These are phyloP conservation scores for Phalaenopsis aphrodite DNA, from an alignment of 106 monocot species.

Conservation along the genomic window DNA sequence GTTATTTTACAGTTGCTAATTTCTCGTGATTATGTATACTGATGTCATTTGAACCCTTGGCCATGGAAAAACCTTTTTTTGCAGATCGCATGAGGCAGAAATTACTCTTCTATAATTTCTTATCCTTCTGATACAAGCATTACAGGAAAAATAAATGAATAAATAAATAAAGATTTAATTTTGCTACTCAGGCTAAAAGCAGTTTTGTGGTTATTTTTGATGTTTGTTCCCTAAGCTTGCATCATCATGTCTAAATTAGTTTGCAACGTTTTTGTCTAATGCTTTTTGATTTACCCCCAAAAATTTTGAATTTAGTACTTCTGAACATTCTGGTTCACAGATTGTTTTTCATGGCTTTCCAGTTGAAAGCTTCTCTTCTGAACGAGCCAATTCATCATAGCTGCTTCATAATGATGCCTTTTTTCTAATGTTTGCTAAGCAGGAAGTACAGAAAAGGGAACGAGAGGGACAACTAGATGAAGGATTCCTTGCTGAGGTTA, in stretches of 20 bases:
- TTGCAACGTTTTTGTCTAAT: background rate
- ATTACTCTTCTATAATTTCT: too few relatives aligned
- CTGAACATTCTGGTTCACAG: background rate
- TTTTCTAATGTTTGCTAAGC: background rate
- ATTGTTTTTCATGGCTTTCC: background rate
- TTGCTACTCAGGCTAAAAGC: background rate
- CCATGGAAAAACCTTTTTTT: too few relatives aligned
- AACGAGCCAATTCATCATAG: background rate
- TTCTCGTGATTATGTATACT: too few relatives aligned
- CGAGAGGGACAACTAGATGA: slow-evolving; percentile 86
- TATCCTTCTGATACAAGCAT: background rate
- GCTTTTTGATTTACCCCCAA: background rate
- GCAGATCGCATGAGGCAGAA: too few relatives aligned
- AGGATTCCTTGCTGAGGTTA: slow-evolving; percentile 91
- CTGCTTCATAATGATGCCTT: background rate
- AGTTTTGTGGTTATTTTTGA: background rate
- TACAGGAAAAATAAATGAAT: background rate
- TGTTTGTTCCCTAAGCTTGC: background rate
- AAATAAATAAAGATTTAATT: background rate
- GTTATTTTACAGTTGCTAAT: too few relatives aligned
- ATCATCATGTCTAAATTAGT: background rate
- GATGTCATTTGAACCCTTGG: too few relatives aligned
- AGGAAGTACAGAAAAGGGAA: slow-evolving; percentile 67
- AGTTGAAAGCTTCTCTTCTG: background rate
- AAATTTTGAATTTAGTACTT: background rate